Conservation (phyloP, 1,284 basidiomycete species). For the Calocybe gambosa region DNA sequence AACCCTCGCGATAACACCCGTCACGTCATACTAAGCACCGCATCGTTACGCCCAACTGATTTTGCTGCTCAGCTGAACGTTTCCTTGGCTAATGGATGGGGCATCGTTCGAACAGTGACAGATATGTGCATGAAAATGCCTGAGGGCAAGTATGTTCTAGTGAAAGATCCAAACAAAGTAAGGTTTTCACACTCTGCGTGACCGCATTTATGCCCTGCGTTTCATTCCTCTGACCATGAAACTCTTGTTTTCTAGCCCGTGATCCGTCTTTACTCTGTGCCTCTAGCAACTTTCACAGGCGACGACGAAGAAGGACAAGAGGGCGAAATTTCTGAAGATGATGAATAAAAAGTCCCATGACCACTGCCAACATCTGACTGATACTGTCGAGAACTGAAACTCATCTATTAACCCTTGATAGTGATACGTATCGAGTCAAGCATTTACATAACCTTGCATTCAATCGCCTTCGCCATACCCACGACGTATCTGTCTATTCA, state of each 20-base stretch:
- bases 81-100: slow-evolving; percentile 95
- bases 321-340: slow-evolving; percentile 25
- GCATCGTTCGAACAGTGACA: slow-evolving; percentile 91
- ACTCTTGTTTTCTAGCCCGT: slow-evolving; percentile 59
- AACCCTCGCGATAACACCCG: slow-evolving; percentile 93
- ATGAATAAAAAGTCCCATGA: slow-evolving; percentile 21
- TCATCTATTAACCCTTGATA: slow-evolving; percentile 13
- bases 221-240: slow-evolving; percentile 9
- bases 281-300: slow-evolving; percentile 75
- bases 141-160: slow-evolving; percentile 92
- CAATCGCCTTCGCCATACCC: slow-evolving; percentile 2
- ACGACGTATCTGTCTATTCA: slow-evolving; percentile 17
- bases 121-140: slow-evolving; percentile 93
- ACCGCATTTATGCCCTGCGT: slow-evolving; percentile 15
- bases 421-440: slow-evolving; percentile 15
- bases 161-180: slow-evolving; percentile 97
- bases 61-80: slow-evolving; percentile 96
- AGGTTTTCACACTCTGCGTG: slow-evolving; percentile 21
- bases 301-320: slow-evolving; percentile 33
- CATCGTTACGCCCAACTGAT: slow-evolving; percentile 91
- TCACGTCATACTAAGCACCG: slow-evolving; percentile 93
- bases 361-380: slow-evolving; percentile 14
- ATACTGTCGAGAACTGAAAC: slow-evolving; percentile 16
- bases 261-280: slow-evolving; percentile 91
- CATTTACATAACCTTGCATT: slow-evolving; percentile 4